These are phyloP conservation scores for Gymnopilus dilepis DNA, from an alignment of 768 basidiomycete species.

Conservation along the genomic window DNA sequence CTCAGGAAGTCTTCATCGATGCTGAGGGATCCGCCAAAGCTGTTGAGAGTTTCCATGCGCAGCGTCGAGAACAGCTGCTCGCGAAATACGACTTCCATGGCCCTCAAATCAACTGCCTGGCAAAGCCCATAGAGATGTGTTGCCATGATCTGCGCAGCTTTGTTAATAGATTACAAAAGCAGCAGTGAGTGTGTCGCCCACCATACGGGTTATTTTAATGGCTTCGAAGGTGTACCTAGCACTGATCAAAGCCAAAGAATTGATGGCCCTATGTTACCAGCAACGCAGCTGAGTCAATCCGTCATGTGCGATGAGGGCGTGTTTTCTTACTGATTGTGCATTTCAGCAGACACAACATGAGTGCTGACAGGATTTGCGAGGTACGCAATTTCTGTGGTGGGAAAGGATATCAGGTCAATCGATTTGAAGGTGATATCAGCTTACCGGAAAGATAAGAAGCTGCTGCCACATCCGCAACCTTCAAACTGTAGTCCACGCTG, in stretches of 20 bases:
- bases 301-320: neutral
- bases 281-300: neutral
- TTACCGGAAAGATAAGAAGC: conserved; percentile 13
- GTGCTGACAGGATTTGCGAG: conserved; percentile 15
- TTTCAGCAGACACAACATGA: conserved; percentile 15
- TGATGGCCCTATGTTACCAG: neutral
- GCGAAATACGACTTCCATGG: conserved; percentile 13
- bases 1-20: conserved; percentile 2
- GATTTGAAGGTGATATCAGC: neutral
- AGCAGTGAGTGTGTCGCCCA: neutral
- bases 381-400: conserved; percentile 7
- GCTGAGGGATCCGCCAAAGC: neutral
- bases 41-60: neutral
- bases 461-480: conserved; percentile 12
- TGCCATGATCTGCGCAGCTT: conserved; percentile 7
- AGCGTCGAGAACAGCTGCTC: conserved; percentile 3
- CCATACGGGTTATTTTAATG: conserved; percentile 10
- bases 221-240: conserved; percentile 12
- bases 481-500: conserved; percentile 9
- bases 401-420: too few relatives aligned
- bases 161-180: too few relatives aligned
- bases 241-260: conserved; percentile 13
- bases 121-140: conserved; percentile 7
- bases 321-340: conserved; percentile 10
- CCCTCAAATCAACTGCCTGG: conserved; percentile 8